Percentiles rank a stretch among this genome's conserved stretches.
Conservation (phyloP, 2,329 filamentous ascomycete species). For the Lachnellula arida region DNA sequence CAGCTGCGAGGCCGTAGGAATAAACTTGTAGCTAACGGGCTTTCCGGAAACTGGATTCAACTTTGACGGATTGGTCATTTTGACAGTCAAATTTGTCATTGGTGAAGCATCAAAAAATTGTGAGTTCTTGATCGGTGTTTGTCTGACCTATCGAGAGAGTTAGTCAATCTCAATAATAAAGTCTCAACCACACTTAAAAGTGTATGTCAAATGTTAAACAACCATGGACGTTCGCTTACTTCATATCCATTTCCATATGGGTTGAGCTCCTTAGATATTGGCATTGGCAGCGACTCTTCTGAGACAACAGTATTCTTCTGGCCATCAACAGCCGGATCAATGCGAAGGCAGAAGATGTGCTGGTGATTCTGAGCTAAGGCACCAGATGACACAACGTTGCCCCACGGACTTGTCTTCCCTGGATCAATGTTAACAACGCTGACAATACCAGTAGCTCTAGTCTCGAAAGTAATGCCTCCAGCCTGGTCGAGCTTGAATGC, state of each 20-base stretch:
- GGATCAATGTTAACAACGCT: slow-evolving; percentile 48
- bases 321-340: slow-evolving; percentile 54
- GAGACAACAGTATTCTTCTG: slow-evolving; percentile 47
- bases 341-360: slow-evolving; percentile 47
- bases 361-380: slow-evolving; percentile 56
- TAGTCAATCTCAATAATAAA: slow-evolving; percentile 15
- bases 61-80: slow-evolving; percentile 77
- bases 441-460: slow-evolving; percentile 62
- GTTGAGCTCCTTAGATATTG: slow-evolving; percentile 42
- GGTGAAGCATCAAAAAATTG: slow-evolving; percentile 39
- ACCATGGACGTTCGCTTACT: no score
- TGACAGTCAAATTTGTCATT: slow-evolving; percentile 64
- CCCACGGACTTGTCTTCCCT: slow-evolving; percentile 47
- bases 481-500: slow-evolving; percentile 60
- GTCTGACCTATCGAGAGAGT: slow-evolving; percentile 32
- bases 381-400: slow-evolving; percentile 57
- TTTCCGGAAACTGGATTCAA: slow-evolving; percentile 79
- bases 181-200: no score
- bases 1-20: slow-evolving; percentile 73
- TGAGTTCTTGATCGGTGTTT: slow-evolving; percentile 39
- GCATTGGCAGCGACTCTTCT: slow-evolving; percentile 48
- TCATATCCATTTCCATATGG: slow-evolving; percentile 49
- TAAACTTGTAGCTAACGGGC: slow-evolving; percentile 79
- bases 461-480: slow-evolving; percentile 56
- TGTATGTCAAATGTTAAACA: no score